Base-by-base conservation (phyloP, 2,329 filamentous ascomycete species). In the Colletotrichum coccodes region DNA sequence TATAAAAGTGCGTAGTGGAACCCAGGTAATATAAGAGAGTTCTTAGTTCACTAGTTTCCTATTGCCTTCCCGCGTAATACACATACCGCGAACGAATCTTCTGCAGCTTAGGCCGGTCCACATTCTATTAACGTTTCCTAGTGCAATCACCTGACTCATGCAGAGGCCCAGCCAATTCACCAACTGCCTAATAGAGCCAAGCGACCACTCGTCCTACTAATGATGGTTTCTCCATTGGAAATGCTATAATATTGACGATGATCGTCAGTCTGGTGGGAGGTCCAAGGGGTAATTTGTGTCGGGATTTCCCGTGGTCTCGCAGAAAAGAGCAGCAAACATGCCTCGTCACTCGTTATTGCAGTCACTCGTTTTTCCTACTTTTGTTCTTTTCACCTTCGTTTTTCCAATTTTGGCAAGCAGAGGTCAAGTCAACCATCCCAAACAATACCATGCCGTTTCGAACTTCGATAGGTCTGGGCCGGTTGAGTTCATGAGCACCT, bases 341-440 rank as follows among this genome's bases (percentile, higher is more conserved):
- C 21, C 38, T 44, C 59, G 59, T 42, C 38, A 46, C 38, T 54
- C 49, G 8, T 61, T 61, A 21, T 7, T 50, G 16, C 50, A 60
- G 44, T 52, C 58, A 21, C 1, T 60, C 58, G 34, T 26, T 60
- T 26, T 52, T 14, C 26, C 30, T 23, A 42, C 59, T 3, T 34
- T 54, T 18, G 6, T 46, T 28, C 6, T 54, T 5, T 23, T 38
- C 1, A 38, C 36, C 6, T 54, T 54, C n/a, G 11, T 36, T 18
- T 23, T 54, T 5, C 23, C 60, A 23, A 23, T 36, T 56, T 18
- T 46, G 9, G 60, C 60, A 32, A 12, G 26, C 5, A 44, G 49
- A 54, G 49, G 38, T n/a, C 23, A 40, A 8, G 21, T 62, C 36
- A 44, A 34, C 3, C 60, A 62, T 28, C 47, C 60, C 1, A 62